phyloP scores from a whole-genome alignment of 495 filamentous ascomycete species.

The Daldinia vernicosa region DNA sequence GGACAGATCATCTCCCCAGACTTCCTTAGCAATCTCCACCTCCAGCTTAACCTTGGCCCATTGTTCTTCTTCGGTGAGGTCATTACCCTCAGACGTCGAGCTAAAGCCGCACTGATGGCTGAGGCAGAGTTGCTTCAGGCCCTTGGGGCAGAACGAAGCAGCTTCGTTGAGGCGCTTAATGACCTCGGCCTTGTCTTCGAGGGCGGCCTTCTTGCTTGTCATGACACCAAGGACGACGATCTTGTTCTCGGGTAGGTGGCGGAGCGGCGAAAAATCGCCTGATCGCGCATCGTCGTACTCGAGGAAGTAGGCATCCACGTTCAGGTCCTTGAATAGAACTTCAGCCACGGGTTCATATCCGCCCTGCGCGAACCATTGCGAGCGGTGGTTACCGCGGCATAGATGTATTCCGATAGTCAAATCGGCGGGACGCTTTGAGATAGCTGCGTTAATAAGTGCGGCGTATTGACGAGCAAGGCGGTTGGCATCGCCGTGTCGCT shows the following conservation, averaged over 20 bases:
- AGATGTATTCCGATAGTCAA: constrained; percentile 73
- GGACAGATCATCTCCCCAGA: constrained; percentile 57
- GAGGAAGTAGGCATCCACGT: constrained; percentile 74
- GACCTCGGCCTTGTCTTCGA: constrained; percentile 70
- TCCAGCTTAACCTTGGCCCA: constrained; percentile 58
- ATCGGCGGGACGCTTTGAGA: constrained; percentile 64
- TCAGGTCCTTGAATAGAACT: constrained; percentile 69
- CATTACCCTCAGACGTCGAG: constrained; percentile 70
- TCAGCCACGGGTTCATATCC: constrained; percentile 74
- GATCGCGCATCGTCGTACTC: constrained; percentile 74
- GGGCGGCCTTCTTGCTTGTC: constrained; percentile 69
- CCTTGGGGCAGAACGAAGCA: constrained; percentile 66
- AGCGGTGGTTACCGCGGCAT: constrained; percentile 68
- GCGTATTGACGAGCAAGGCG: constrained; percentile 68
- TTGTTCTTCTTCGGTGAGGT: constrained; percentile 67
- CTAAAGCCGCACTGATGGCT: constrained; percentile 76
- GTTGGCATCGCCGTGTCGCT: constrained; percentile 65
- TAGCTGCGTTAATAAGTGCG: constrained; percentile 68
- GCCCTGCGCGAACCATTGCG: constrained; percentile 70
- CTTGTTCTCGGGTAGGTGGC: constrained; percentile 69
- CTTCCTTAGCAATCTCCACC: constrained; percentile 59
- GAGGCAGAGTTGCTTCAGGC: constrained; percentile 68
- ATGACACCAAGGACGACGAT: constrained; percentile 72
- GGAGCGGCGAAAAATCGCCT: constrained; percentile 72
- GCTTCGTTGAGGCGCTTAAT: constrained; percentile 66